Base-by-base conservation (phyloP, 1,139 yeast genomes). In the Torulaspora pretoriensis region DNA sequence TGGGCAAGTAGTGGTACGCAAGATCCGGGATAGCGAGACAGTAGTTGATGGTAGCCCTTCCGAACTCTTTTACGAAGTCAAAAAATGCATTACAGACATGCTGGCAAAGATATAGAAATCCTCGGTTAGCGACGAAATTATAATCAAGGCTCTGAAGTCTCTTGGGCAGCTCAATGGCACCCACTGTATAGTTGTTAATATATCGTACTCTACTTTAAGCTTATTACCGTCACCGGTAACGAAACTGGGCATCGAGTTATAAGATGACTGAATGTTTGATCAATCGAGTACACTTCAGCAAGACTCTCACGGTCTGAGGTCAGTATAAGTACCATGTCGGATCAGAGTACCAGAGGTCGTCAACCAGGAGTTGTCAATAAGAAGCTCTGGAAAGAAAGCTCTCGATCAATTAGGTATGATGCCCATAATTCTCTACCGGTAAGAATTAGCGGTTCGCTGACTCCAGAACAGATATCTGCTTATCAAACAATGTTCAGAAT, bases 401-500 rank as follows among this genome's bases (percentile, higher is more conserved):
- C 43, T 5, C 25, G 29, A 27, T 40, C 38, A 22, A 42, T 16
- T 8, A 35, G 38, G n/a, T 9, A 8, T 31, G 46, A 40, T 8
- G 27, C 19, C 24, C 23, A 39, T 22, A 45, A 43, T 27, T 42
- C 45, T 10, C 35, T 67, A n/a, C 76, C 80, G 1, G 68, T 75
- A 0, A 58, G 62, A 9, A 67, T 76, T 31, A 64, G 68, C 3
- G 75, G 78, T 17, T 75, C 80, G 30, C 65, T 88, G 48, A 89
- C 97, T 0, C 81, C 80, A 37, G 98, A 92, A 62, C 97, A 92
- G 62, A 69, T 83, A 24, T 89, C 83, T 46, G 87, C 95, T 0
- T 85, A 86, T 63, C 92, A 86, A 46, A 75, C 81, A 40, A 72
- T 78, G 51, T 78, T 81, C 55, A 70, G 97, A 45, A 80, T 90